These are phyloP conservation scores for Lomentospora prolificans DNA, from an alignment of 2,329 filamentous ascomycete genomes.

Conservation along the genomic window DNA sequence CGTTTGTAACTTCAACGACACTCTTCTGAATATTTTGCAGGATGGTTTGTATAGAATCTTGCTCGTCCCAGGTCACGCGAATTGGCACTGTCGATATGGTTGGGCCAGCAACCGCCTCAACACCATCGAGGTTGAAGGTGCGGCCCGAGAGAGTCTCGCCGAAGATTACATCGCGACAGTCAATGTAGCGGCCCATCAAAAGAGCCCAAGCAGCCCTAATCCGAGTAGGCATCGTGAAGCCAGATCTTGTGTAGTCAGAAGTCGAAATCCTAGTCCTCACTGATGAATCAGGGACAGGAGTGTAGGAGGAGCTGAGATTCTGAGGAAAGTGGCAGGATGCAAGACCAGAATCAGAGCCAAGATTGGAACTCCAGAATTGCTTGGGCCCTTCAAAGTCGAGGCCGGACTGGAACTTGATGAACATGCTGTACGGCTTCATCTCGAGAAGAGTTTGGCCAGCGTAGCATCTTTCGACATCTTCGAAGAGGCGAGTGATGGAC, in stretches of 20 bases:
- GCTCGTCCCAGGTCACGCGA: constrained; percentile 16
- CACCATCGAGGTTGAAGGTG: constrained; percentile 13
- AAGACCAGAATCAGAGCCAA: constrained; percentile 25
- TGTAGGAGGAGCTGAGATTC: constrained; percentile 34
- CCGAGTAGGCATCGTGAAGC: constrained; percentile 39
- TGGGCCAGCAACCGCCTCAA: constrained; percentile 14
- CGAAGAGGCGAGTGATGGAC: constrained; percentile 40
- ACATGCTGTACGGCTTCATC: constrained; percentile 29
- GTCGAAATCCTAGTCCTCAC: constrained; percentile 38
- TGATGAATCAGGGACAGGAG: constrained; percentile 40
- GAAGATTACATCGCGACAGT: constrained; percentile 14
- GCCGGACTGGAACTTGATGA: constrained; percentile 35
- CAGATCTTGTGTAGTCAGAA: constrained; percentile 18
- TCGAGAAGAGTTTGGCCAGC: not conserved
- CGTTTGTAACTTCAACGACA: constrained; percentile 12
- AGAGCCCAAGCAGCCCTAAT: constrained; percentile 14
- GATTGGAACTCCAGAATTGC: constrained; percentile 34
- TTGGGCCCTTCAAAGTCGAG: constrained; percentile 29
- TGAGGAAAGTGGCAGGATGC: constrained; percentile 34
- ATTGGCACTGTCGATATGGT: constrained; percentile 16
- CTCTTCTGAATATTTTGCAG: constrained; percentile 20
- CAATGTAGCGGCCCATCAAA: constrained; percentile 13
- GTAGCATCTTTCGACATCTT: constrained; percentile 35
- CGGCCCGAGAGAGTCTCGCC: constrained; percentile 16
- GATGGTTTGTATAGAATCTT: constrained; percentile 24